Base-by-base conservation (phyloP, 257 asterid species). In the Cordia subcordata region DNA sequence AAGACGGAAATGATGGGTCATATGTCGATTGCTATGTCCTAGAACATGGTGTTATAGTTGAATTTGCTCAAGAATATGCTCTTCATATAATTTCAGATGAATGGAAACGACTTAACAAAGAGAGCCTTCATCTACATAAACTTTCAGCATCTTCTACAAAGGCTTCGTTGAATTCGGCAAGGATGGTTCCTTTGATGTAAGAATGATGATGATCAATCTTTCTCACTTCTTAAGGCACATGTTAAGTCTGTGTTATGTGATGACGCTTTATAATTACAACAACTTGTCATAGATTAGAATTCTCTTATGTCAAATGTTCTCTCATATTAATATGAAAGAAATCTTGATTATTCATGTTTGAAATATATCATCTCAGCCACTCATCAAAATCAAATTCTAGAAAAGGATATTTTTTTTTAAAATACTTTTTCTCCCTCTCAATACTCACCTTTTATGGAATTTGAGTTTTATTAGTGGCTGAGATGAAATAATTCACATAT, bases 151-250 rank as follows among this genome's bases (percentile, higher is more conserved):
- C 63, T 3, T 68, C 68, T 9, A 19, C n/a, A 52, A 68, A 60
- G 61, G 81, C 73, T 12, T 62, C 70, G 50, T 81, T 79, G 35
- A 79, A 79, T 69, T 52, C 56, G 20, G 79, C 81, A 32, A 68
- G 79, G 22, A 75, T 75, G 77, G 64, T 72, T 1, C 58, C 81
- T 14, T 55, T 68, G 47, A 59, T 69, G 69, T 75, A 78, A 45
- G 54, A 49, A 79, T n/a, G 67, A 55, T 17, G 59, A 75, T 58
- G 72, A 69, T 51, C 60, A 21, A 17, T 73, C 63, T 15, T 68
- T 73, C 0, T 5, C 60, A 19, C 77, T 75, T 12, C 39, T 27
- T 27, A 6, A 63, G 42, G 55, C 58, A 47, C 63, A 67, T 17
- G 49, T 67, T 23, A 40, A 68, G 1, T 53, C 46, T 19, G 64